Evolutionary conservation across 2,329 filamentous ascomycete genomes (phyloP), one percentile per base, ranked within the genome.

Genomic region (Capronia americana): DNA sequence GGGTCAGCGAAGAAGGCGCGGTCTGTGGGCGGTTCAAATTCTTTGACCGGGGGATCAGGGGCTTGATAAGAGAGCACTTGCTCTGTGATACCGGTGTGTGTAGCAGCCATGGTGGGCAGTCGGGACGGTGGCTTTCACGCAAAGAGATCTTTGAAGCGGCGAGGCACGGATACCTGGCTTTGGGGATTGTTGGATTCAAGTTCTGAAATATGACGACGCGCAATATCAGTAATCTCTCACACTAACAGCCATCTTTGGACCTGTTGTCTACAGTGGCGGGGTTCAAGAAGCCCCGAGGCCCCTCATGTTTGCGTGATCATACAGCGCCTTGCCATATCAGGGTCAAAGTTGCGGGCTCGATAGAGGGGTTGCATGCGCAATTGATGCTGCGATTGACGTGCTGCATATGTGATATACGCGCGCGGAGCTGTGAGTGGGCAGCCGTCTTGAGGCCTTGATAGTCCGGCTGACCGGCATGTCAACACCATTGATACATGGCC

Each of bases 1-100:
- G 77, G 77, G 66, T 82, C 78, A 1, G 81, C 81, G 55, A 68
- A 67, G 57, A 68, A 60, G 24, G 64, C 70, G 26, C 68, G 70
- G 60, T 71, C 70, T 44, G 59, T 66, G 28, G 67, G 55, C 32
- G 66, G 65, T 34, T 68, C 65, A 28, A 68, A 65, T 28, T 64
- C 65, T 41, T 70, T 58, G 38, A 70, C 41, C 3, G 48, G 68
- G 14, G 62, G 63, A 38, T 70, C 38, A n/a, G 68, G 68, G 20
- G 68, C 28, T 34, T 46, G n/a, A 48, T 68, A 70, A 14, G 57
- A 32, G 55, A 70, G 63, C 44, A 70, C 68, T 32, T 61, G 44
- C 50, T 68, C 68, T 1, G 68, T 70, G 56, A 67, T 67, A 1
- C 65, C 65, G n/a, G 57, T 64, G 23, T 61, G 65, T 4, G 56